Percentiles rank a stretch among this genome's conserved stretches.
These are phyloP conservation scores for Gossypioides kirkii DNA, from an alignment of 345 rosid species.

Conservation along the genomic window DNA sequence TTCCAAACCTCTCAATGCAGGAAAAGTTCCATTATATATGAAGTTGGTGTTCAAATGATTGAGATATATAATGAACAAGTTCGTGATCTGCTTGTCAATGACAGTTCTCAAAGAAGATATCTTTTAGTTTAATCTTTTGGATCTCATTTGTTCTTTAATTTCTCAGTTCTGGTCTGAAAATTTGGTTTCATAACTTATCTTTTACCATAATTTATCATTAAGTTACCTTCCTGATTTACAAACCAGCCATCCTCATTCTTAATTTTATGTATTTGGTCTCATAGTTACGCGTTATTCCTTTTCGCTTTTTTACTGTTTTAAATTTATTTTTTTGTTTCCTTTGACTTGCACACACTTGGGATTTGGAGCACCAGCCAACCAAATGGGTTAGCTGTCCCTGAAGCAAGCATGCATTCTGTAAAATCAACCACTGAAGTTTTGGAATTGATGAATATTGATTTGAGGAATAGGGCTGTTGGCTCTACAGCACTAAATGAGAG, in stretches of 20 bases:
- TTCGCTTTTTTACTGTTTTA: slow-evolving; percentile 4
- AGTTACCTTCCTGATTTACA: neutral
- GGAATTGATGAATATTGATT: slow-evolving; percentile 78
- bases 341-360: slow-evolving; percentile 96
- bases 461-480: slow-evolving; percentile 81
- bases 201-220: neutral
- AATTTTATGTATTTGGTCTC: neutral
- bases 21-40: slow-evolving; percentile 61
- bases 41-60: slow-evolving; percentile 96
- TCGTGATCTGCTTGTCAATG: slow-evolving; percentile 74
- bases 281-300: neutral
- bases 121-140: slow-evolving; percentile 38
- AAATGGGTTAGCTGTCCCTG: slow-evolving; percentile 98
- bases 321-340: slow-evolving; percentile 25
- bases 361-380: slow-evolving; percentile 91
- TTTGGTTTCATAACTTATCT: slow-evolving; percentile 8
- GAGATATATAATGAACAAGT: slow-evolving; percentile 99
- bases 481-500: slow-evolving; percentile 93
- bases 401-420: slow-evolving; percentile 86
- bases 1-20: slow-evolving; percentile 75
- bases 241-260: neutral
- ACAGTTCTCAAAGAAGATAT: slow-evolving; percentile 78
- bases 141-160: neutral
- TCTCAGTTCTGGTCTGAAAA: slow-evolving; percentile 3
- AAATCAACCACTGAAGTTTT: slow-evolving; percentile 78